phyloP scores from a whole-genome alignment of 2,329 filamentous ascomycete species.

The Colletotrichum cereale region DNA sequence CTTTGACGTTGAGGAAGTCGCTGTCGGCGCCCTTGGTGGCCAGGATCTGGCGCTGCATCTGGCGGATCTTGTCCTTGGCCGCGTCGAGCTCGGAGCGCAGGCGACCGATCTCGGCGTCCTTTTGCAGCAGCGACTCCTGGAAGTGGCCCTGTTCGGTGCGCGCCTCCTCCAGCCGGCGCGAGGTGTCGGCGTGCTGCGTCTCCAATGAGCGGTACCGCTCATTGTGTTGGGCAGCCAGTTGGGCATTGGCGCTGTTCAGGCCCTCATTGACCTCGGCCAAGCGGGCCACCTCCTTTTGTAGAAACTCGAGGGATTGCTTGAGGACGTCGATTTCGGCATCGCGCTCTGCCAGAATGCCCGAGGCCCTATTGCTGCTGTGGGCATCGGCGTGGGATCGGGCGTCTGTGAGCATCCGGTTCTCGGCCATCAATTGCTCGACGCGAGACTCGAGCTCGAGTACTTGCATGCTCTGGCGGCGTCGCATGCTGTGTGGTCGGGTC shows the following conservation, averaged over 20 bases:
- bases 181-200: constrained; percentile 73
- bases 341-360: constrained; percentile 80
- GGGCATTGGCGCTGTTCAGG: constrained; percentile 81
- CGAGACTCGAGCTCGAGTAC: constrained; percentile 89
- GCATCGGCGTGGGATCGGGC: constrained; percentile 75
- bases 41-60: constrained; percentile 67
- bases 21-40: constrained; percentile 71
- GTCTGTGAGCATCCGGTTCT: constrained; percentile 80
- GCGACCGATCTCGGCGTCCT: constrained; percentile 84
- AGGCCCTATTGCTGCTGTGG: constrained; percentile 72
- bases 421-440: constrained; percentile 85
- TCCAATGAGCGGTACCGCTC: constrained; percentile 77
- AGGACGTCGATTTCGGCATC: constrained; percentile 89
- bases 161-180: constrained; percentile 77
- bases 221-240: constrained; percentile 81
- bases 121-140: constrained; percentile 77
- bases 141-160: constrained; percentile 75
- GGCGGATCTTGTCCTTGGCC: constrained; percentile 73
- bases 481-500: constrained; percentile 94
- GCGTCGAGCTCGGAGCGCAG: constrained; percentile 83
- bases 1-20: constrained; percentile 81
- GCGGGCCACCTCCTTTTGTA: constrained; percentile 85
- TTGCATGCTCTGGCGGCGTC: constrained; percentile 97
- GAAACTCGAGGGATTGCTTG: constrained; percentile 80
- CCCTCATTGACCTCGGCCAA: constrained; percentile 86